Evolutionary conservation across 768 basidiomycete genomes (phyloP), one percentile per base, ranked within the genome.

Genomic region (Leccinellum albellum): DNA sequence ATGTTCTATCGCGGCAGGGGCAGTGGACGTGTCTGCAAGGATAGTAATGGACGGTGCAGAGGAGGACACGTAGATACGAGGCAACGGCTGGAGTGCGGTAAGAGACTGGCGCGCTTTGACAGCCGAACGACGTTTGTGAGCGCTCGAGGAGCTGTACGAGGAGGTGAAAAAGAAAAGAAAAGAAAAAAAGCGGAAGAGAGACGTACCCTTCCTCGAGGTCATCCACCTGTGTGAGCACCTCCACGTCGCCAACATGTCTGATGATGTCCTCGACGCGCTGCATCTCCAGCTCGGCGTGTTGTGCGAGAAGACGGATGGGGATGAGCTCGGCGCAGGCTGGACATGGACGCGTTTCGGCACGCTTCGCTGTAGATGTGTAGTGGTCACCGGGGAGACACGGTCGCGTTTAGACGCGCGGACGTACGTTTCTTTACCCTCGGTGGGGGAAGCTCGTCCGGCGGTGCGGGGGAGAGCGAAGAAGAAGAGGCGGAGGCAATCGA

Each of bases 251-350:
- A 46, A 90, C 77, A 48, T 79, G 78, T 53, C 73, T 75, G 20
- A 89, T 79, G 48, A 92, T 86, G 47, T 82, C 79, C 57, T 89
- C 82, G 21, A 91, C 78, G 59, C 89, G 81, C 62, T 88, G 79
- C 33, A 79, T 73, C 69, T 93, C 90, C 26, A 91, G 76, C 42
- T 77, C 78, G 3, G 80, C 78, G 62, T 92, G 91, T 55, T 74
- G 77, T 3, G 76, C 76, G 15, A 92, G 76, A n/a, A 91, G 77
- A 13, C 89, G 84, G 23, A 90, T 66, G 14, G 90, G 89, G 42
- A 93, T 87, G 37, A 68, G 68, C 67, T 92, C 89, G 14, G 78
- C 74, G 71, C 90, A 93, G 37, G 87, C 82, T 2, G 90, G 91
- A 65, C 90, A 93, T 57, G 76, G 75, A 56, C 84, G 78, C 3